Conservation (phyloP, 306 rosid species). For the Dalbergia cochinchinensis region DNA sequence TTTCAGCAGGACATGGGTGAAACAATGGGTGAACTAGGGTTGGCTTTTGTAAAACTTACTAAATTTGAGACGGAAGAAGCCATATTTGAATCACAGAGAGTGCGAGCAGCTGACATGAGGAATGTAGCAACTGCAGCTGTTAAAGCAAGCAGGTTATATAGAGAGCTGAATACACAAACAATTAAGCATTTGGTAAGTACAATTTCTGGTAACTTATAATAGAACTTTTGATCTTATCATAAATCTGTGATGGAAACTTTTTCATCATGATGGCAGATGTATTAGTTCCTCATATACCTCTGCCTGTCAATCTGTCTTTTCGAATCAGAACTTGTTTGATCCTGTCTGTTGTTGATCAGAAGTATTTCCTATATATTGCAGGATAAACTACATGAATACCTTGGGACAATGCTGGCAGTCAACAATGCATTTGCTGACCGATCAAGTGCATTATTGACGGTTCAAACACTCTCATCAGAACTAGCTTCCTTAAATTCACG, state of each 20-base stretch:
- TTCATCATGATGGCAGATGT: slow-evolving; percentile 3
- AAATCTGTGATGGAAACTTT: slow-evolving; percentile 14
- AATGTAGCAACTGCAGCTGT: slow-evolving; percentile 93
- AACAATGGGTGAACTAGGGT: slow-evolving; percentile 89
- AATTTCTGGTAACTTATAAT: slow-evolving; percentile 12
- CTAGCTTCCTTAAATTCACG: slow-evolving; percentile 67
- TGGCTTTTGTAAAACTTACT: slow-evolving; percentile 87
- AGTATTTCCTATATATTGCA: slow-evolving; percentile 53
- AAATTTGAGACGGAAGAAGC: slow-evolving; percentile 95
- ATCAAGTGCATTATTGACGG: slow-evolving; percentile 87
- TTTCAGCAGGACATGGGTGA: slow-evolving; percentile 97
- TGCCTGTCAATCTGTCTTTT: neutral
- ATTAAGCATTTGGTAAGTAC: slow-evolving; percentile 87
- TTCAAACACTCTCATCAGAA: slow-evolving; percentile 92
- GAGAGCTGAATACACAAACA: slow-evolving; percentile 93
- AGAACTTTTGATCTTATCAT: neutral
- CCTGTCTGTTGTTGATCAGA: slow-evolving; percentile 39
- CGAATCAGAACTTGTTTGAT: neutral
- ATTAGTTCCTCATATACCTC: slow-evolving; percentile 11
- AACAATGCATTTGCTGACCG: slow-evolving; percentile 89
- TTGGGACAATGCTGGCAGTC: slow-evolving; percentile 88
- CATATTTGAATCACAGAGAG: slow-evolving; percentile 66
- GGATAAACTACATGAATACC: slow-evolving; percentile 97
- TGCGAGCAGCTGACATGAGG: slow-evolving; percentile 79
- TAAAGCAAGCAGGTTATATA: slow-evolving; percentile 86